A percentile compares a stretch with the other conserved stretches of the same genome.
phyloP scores from a whole-genome alignment of 2,329 filamentous ascomycete genomes.

The Botryotinia calthae region DNA sequence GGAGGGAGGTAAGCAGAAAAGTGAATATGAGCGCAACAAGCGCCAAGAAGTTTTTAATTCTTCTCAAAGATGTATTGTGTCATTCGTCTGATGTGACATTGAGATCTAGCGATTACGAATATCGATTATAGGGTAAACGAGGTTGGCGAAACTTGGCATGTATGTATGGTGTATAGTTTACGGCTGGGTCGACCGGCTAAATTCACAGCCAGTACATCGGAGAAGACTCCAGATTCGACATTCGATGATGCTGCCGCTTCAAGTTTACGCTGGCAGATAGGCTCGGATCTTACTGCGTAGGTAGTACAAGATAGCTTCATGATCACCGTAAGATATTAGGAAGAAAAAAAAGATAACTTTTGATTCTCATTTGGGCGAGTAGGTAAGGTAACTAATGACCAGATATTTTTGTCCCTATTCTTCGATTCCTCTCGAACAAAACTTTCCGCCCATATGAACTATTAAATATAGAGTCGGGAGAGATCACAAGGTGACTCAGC shows the following conservation, averaged over 20 bases:
- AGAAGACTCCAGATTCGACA: not conserved
- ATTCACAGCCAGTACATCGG: not conserved
- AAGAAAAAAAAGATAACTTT: constrained; percentile 5
- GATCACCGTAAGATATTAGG: not conserved
- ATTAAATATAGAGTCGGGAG: not conserved
- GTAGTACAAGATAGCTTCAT: not conserved
- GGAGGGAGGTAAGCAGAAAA: not conserved
- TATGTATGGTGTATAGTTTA: not conserved
- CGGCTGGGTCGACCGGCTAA: not conserved
- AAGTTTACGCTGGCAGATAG: not conserved
- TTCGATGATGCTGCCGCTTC: too few species aligned
- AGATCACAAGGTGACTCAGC: not conserved
- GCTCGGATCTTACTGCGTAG: not conserved
- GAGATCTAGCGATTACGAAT: not conserved
- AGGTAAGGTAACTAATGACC: not conserved
- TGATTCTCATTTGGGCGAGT: not conserved
- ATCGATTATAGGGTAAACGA: not conserved
- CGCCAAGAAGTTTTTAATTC: not conserved
- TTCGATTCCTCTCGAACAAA: not conserved
- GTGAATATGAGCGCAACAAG: not conserved
- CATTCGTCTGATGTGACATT: not conserved
- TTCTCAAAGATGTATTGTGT: not conserved
- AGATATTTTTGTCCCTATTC: not conserved
- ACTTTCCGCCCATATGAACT: not conserved
- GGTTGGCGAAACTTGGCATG: not conserved